These are phyloP conservation scores for Taiwanofungus camphoratus DNA, from an alignment of 1,284 basidiomycete species.

Conservation along the genomic window DNA sequence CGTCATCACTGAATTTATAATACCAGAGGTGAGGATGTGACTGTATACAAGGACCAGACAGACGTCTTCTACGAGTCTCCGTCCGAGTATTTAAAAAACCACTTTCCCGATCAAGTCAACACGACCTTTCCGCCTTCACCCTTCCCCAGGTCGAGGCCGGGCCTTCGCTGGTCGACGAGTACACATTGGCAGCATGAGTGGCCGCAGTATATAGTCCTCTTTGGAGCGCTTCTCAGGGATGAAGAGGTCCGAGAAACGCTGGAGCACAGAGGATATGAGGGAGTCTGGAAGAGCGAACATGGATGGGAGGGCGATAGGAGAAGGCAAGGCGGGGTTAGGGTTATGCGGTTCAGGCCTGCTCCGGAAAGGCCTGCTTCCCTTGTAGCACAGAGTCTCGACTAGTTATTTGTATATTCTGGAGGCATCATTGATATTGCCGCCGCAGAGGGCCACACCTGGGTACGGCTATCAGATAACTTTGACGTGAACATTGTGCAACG, in stretches of 20 bases:
- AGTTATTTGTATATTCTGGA: too few relatives aligned
- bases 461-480: too few relatives aligned
- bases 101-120: constrained; percentile 65
- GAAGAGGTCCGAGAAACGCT: constrained; percentile 48
- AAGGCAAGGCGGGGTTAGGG: constrained; percentile 73
- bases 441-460: too few relatives aligned
- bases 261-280: constrained; percentile 53
- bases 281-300: constrained; percentile 62
- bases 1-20: constrained; percentile 9
- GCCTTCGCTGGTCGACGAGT: constrained; percentile 24
- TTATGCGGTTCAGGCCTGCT: constrained; percentile 29
- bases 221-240: constrained; percentile 62
- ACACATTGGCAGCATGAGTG: constrained; percentile 61
- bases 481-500: too few relatives aligned
- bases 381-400: too few relatives aligned
- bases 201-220: constrained; percentile 79
- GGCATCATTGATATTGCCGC: too few relatives aligned
- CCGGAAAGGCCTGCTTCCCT: constrained; percentile 1
- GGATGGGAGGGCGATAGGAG: constrained; percentile 80
- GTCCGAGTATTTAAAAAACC: constrained; percentile 51
- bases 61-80: constrained; percentile 81
- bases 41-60: constrained; percentile 76
- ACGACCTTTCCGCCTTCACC: constrained; percentile 60
- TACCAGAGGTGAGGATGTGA: constrained; percentile 43
- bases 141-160: constrained; percentile 51